A percentile compares a stretch with the other conserved stretches of the same genome.
Conservation (phyloP, 306 rosid genomes). For the Senna siamea region DNA sequence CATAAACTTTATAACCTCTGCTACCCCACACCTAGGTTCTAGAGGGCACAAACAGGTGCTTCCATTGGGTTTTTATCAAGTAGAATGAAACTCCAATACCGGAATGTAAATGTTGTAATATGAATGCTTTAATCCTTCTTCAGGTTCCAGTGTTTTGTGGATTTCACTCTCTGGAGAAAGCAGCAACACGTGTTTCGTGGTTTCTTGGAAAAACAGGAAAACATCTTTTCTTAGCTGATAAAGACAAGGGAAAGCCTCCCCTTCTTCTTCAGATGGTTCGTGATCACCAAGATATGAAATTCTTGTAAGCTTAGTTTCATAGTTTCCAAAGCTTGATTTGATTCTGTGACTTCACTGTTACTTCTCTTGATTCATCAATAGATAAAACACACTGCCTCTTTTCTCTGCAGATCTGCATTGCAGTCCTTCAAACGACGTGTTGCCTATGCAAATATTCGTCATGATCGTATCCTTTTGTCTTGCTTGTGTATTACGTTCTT, state of each 20-base stretch:
- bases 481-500: background rate
- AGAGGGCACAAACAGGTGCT: constrained; percentile 86
- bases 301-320: constrained; percentile 67
- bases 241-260: constrained; percentile 67
- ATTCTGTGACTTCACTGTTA: background rate
- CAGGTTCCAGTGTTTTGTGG: constrained; percentile 88
- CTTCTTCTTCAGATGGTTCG: constrained; percentile 83
- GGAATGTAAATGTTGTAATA: too few species aligned
- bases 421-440: constrained; percentile 77
- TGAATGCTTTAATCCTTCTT: constrained; percentile 23
- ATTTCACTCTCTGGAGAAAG: constrained; percentile 64
- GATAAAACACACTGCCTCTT: constrained; percentile 18
- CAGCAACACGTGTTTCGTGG: constrained; percentile 56
- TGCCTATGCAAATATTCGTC: constrained; percentile 74
- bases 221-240: constrained; percentile 76
- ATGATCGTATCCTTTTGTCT: constrained; percentile 76
- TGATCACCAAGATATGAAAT: constrained; percentile 72
- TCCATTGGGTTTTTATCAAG: too few species aligned
- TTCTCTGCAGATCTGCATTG: constrained; percentile 78
- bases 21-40: constrained; percentile 94
- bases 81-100: too few species aligned
- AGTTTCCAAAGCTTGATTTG: background rate
- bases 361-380: constrained; percentile 13
- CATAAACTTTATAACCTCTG: constrained; percentile 74
- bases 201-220: constrained; percentile 75